These are phyloP conservation scores for Pneumocystis murina DNA, from an alignment of 1,139 yeast species.

Conservation along the genomic window DNA sequence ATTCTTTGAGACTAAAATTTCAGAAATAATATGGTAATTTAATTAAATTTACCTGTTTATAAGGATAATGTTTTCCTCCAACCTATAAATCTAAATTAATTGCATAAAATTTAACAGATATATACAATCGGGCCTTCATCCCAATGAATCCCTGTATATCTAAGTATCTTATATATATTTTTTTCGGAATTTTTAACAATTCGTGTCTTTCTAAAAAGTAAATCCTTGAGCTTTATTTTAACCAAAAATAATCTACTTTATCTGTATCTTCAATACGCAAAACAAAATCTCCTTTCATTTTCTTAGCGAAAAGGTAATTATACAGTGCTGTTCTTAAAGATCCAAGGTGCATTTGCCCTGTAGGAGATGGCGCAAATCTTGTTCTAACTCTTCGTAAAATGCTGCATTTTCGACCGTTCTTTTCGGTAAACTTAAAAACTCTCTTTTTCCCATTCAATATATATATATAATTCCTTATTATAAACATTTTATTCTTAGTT, in stretches of 20 bases:
- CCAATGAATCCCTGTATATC: constrained; percentile 59
- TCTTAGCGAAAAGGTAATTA: constrained; percentile 66
- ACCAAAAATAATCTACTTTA: constrained; percentile 19
- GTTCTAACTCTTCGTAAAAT: constrained; percentile 40
- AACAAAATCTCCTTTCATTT: constrained; percentile 67
- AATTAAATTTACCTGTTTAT: neutral
- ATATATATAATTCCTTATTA: neutral
- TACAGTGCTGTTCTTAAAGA: constrained; percentile 85
- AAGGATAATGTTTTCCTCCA: neutral
- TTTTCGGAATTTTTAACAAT: constrained; percentile 68
- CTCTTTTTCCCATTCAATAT: neutral
- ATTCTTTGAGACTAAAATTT: neutral
- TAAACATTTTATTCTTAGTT: neutral
- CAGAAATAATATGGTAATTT: neutral
- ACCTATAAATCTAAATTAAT: neutral
- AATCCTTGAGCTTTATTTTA: neutral
- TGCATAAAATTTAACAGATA: neutral
- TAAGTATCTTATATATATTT: constrained; percentile 56
- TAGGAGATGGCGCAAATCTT: constrained; percentile 95
- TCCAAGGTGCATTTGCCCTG: constrained; percentile 84
- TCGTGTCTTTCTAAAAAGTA: constrained; percentile 30
- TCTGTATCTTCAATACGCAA: constrained; percentile 88
- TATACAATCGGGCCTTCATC: constrained; percentile 61
- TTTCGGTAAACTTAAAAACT: neutral
- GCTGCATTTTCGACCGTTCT: neutral